phyloP scores from a whole-genome alignment of 2,329 filamentous ascomycete genomes.

The Hypoxylon sp. region DNA sequence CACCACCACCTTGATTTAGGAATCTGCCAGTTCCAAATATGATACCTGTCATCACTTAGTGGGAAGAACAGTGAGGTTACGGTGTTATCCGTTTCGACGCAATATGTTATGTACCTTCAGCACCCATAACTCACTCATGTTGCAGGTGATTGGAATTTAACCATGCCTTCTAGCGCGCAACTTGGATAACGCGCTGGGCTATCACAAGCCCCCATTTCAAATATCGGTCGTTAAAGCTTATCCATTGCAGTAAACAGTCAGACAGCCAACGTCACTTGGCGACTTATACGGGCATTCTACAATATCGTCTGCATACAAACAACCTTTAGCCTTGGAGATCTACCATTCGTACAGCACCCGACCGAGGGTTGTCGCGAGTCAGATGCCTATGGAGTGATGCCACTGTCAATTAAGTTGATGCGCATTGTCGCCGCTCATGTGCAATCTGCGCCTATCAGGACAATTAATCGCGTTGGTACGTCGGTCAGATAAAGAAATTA shows the following conservation, averaged over 20 bases:
- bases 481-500: slow-evolving; percentile 20
- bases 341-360: slow-evolving; percentile 20
- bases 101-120: too few relatives aligned
- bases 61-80: slow-evolving; percentile 27
- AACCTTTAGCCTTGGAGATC: slow-evolving; percentile 16
- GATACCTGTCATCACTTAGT: slow-evolving; percentile 24
- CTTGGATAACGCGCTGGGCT: neutral
- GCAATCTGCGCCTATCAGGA: slow-evolving; percentile 30
- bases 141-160: slow-evolving; percentile 26
- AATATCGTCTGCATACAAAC: neutral
- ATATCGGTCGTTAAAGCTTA: slow-evolving; percentile 10
- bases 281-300: slow-evolving; percentile 9
- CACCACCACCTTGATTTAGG: slow-evolving; percentile 19
- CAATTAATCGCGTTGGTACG: slow-evolving; percentile 18
- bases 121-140: slow-evolving; percentile 1
- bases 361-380: slow-evolving; percentile 13
- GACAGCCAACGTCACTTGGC: slow-evolving; percentile 9
- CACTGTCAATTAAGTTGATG: slow-evolving; percentile 13
- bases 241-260: slow-evolving; percentile 12
- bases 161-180: slow-evolving; percentile 4
- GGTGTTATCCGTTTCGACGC: slow-evolving; percentile 31
- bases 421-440: slow-evolving; percentile 1
- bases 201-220: slow-evolving; percentile 26
- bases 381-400: slow-evolving; percentile 26
- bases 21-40: slow-evolving; percentile 28